phyloP scores from a whole-genome alignment of 352 stramenopile genomes.

The Phytophthora vignae region DNA sequence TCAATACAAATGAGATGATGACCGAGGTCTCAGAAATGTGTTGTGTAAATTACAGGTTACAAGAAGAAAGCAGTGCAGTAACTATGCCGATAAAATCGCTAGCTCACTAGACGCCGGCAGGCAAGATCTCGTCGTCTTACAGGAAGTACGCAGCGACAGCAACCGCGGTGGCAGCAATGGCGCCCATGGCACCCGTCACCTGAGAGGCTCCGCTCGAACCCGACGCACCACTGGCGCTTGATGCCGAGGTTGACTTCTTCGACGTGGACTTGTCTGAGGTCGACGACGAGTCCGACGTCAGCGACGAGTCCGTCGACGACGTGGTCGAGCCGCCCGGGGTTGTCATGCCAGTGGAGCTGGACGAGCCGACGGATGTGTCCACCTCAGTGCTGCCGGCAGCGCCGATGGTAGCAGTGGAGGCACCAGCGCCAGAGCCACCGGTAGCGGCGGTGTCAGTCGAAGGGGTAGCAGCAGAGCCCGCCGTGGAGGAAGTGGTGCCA shows the following conservation, averaged over 20 bases:
- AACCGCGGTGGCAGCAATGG: conserved; percentile 10
- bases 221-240: conserved; percentile 13
- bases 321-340: conserved; percentile 4
- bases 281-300: conserved; percentile 11
- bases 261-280: conserved; percentile 8
- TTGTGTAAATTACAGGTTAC: not conserved
- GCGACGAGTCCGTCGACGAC: conserved; percentile 18
- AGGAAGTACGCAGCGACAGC: conserved; percentile 30
- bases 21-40: no score
- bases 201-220: conserved; percentile 28
- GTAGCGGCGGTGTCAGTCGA: not conserved
- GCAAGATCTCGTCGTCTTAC: conserved; percentile 3
- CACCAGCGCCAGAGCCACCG: conserved; percentile 1
- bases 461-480: not conserved
- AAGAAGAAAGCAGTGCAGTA: not conserved
- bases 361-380: conserved; percentile 20
- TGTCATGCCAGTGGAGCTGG: conserved; percentile 1
- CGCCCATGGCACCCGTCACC: conserved; percentile 20
- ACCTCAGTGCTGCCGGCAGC: conserved; percentile 1
- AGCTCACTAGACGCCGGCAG: not conserved
- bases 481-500: not conserved
- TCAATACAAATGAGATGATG: no score
- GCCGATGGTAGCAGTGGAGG: conserved; percentile 5
- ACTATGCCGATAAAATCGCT: not conserved
- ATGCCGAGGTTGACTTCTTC: conserved; percentile 11